Evolutionary conservation across 108 stramenopile genomes (phyloP).

Genomic region (Pseudonitzschia pungens): DNA sequence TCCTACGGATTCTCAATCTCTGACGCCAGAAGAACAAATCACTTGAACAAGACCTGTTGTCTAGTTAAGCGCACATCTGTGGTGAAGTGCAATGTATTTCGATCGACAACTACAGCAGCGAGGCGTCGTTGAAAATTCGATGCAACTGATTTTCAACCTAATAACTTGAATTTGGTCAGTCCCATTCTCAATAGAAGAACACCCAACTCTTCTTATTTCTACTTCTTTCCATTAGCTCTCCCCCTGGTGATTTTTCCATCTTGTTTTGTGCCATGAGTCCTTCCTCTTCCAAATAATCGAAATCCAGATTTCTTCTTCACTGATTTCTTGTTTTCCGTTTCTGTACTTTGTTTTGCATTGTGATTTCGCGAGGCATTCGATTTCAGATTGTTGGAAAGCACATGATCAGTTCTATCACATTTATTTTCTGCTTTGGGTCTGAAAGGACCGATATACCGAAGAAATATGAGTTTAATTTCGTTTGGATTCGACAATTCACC

Average conservation of each 20-base stretch:
- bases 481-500: constrained; percentile 37
- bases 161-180: no score
- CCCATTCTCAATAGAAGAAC: no score
- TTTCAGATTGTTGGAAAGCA: not conserved
- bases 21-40: no score
- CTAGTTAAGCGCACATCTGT: no score
- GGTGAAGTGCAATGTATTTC: no score
- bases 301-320: constrained; percentile 26
- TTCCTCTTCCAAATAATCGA: constrained; percentile 33
- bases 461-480: constrained; percentile 63
- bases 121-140: no score
- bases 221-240: not conserved
- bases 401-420: not conserved
- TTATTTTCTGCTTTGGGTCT: constrained; percentile 24
- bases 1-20: no score
- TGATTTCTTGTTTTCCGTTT: not conserved
- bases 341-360: not conserved
- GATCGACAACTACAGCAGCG: no score
- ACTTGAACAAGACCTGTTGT: no score
- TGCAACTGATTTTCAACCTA: no score
- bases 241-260: not conserved
- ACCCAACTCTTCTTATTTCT: no score
- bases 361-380: not conserved
- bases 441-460: constrained; percentile 73
- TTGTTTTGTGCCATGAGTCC: constrained; percentile 4